These are phyloP conservation scores for Penicillium ochrochloron DNA, from an alignment of 495 filamentous ascomycete genomes.

Conservation along the genomic window DNA sequence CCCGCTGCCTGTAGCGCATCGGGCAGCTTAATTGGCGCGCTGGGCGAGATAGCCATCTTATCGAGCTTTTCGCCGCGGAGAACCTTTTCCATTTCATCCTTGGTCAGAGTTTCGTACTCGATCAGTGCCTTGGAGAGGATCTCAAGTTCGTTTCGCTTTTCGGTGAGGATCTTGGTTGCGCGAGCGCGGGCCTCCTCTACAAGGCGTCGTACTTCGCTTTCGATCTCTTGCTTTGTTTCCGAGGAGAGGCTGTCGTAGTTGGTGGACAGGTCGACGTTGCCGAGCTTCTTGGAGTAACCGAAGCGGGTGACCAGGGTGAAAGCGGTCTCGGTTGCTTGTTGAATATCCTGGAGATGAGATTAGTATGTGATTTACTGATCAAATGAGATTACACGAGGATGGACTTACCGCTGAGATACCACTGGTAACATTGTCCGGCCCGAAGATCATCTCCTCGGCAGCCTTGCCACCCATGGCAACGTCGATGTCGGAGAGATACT, in stretches of 20 bases:
- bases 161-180: slow-evolving; percentile 69
- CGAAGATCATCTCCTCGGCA: slow-evolving; percentile 92
- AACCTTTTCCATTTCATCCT: slow-evolving; percentile 87
- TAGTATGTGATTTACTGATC: slow-evolving; percentile 3
- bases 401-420: slow-evolving; percentile 72
- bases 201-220: slow-evolving; percentile 80
- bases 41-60: slow-evolving; percentile 49
- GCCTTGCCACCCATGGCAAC: slow-evolving; percentile 89
- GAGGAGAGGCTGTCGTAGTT: slow-evolving; percentile 82
- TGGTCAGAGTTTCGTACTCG: slow-evolving; percentile 89
- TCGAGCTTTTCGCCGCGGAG: slow-evolving; percentile 84
- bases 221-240: slow-evolving; percentile 82
- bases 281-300: slow-evolving; percentile 87
- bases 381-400: background rate
- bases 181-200: slow-evolving; percentile 82
- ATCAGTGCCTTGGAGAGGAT: slow-evolving; percentile 84
- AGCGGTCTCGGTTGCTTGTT: slow-evolving; percentile 75
- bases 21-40: slow-evolving; percentile 60
- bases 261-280: slow-evolving; percentile 82
- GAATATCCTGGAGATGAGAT: slow-evolving; percentile 67
- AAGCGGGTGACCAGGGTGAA: slow-evolving; percentile 83
- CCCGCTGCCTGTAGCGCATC: slow-evolving; percentile 44
- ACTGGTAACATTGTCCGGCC: slow-evolving; percentile 81
- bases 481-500: slow-evolving; percentile 76
- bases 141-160: slow-evolving; percentile 81